These are phyloP conservation scores for Chlorella sp. DNA, from an alignment of 139 green algal genomes.

Conservation along the genomic window DNA sequence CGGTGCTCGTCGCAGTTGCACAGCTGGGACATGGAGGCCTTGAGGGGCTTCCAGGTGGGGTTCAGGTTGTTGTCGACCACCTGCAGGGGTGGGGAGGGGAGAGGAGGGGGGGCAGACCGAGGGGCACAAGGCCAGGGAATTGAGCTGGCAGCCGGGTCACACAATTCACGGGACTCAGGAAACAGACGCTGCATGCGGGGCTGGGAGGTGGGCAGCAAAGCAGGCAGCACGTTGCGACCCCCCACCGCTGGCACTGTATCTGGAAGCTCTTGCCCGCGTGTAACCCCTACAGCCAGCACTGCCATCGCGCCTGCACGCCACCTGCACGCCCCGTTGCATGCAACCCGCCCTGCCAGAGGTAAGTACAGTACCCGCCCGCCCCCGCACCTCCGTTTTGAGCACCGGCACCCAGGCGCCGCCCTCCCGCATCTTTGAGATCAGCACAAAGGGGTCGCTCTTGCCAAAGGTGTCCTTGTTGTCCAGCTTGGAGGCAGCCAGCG, in stretches of 20 bases:
- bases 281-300: neutral
- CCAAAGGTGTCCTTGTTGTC: slow-evolving; percentile 46
- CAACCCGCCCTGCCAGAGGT: no score
- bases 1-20: slow-evolving; percentile 48
- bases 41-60: slow-evolving; percentile 47
- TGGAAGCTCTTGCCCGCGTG: neutral
- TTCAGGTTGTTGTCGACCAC: slow-evolving; percentile 50
- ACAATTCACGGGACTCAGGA: no score
- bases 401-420: slow-evolving; percentile 42
- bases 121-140: neutral
- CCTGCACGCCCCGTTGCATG: no score
- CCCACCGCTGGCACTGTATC: no score
- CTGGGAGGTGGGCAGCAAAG: neutral
- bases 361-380: no score
- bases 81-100: neutral
- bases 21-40: slow-evolving; percentile 34
- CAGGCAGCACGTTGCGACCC: neutral
- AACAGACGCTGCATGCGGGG: no score
- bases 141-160: no score
- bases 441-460: slow-evolving; percentile 32
- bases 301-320: no score
- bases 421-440: slow-evolving; percentile 28
- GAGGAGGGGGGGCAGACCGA: neutral
- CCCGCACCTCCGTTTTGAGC: slow-evolving; percentile 40
- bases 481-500: slow-evolving; percentile 27